phyloP scores from a whole-genome alignment of 164 flowering plant species.

The Nelumbo lutea region DNA sequence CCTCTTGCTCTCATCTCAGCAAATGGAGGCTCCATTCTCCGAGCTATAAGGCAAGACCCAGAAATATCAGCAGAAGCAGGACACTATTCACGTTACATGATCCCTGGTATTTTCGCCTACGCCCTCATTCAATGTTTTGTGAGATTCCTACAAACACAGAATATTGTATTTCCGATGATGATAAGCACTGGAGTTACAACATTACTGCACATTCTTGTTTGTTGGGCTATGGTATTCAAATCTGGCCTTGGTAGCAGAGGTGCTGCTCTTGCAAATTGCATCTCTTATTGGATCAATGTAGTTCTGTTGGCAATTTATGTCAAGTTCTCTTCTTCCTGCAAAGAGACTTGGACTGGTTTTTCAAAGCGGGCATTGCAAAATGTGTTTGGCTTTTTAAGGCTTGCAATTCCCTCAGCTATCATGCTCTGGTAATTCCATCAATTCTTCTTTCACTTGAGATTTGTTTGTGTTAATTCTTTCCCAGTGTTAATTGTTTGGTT shows the following conservation, averaged over 20 bases:
- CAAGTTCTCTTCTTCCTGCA: background rate
- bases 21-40: background rate
- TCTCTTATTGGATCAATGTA: background rate
- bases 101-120: background rate
- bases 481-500: background rate
- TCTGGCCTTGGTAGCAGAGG: background rate
- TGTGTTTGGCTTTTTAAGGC: background rate
- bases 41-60: background rate
- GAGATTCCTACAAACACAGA: background rate
- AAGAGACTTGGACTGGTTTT: background rate
- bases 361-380: background rate
- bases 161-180: background rate
- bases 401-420: background rate
- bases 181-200: background rate
- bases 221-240: background rate
- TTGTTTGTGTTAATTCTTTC: background rate
- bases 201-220: background rate
- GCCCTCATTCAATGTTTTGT: background rate
- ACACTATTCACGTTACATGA: background rate
- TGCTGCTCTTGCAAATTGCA: background rate
- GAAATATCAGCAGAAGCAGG: conserved; percentile 1
- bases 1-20: conserved; percentile 5
- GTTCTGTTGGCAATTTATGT: background rate
- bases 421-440: background rate
- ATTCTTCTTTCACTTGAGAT: background rate